Conservation (phyloP, 768 basidiomycete species). For the Pleurotus tuoliensis region DNA sequence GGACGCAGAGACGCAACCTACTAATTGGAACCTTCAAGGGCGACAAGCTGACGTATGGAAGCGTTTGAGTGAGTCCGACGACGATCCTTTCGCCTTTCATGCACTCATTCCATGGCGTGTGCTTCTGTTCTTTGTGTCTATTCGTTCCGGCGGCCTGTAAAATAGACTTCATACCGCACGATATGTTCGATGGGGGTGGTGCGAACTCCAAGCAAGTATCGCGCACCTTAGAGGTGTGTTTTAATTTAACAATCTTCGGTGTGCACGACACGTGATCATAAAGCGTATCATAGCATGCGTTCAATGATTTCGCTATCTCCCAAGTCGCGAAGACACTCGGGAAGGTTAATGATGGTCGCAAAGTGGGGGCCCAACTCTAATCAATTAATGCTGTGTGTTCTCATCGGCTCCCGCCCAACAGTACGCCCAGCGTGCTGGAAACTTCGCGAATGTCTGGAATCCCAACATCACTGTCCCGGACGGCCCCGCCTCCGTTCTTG, state of each 20-base stretch:
- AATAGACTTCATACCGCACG: slow-evolving; percentile 37
- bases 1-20: slow-evolving; percentile 54
- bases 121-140: no score
- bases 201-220: slow-evolving; percentile 62
- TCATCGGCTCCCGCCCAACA: slow-evolving; percentile 14
- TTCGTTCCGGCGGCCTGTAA: background rate
- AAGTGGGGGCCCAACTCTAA: slow-evolving; percentile 29
- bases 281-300: slow-evolving; percentile 42
- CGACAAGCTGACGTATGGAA: slow-evolving; percentile 58
- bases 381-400: background rate
- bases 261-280: slow-evolving; percentile 1
- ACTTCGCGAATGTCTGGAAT: slow-evolving; percentile 61
- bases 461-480: slow-evolving; percentile 49
- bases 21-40: slow-evolving; percentile 62
- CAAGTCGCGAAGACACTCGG: slow-evolving; percentile 58
- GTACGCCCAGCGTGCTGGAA: slow-evolving; percentile 52
- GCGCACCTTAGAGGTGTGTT: slow-evolving; percentile 50
- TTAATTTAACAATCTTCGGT: background rate
- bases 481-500: slow-evolving; percentile 34
- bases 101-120: no score
- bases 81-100: background rate
- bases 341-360: slow-evolving; percentile 42
- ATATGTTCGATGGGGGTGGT: slow-evolving; percentile 42
- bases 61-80: slow-evolving; percentile 33
- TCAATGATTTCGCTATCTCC: slow-evolving; percentile 60